Conservation (phyloP, 2,329 filamentous ascomycete species). For the Ophiostoma quercus region DNA sequence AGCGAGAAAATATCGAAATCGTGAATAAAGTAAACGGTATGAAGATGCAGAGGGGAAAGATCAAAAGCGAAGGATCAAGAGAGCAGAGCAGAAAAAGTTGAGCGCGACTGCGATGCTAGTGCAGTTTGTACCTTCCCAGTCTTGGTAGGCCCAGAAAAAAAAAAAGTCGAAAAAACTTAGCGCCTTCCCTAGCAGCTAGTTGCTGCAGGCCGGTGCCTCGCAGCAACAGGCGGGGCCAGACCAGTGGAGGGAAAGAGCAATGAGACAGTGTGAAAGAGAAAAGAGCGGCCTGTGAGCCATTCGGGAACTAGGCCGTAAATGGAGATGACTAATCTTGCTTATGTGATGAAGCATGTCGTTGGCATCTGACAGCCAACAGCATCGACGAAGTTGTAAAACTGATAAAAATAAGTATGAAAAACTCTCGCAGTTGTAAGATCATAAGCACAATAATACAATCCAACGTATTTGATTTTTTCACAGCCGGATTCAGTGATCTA, state of each 20-base stretch:
- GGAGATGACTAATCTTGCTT: not conserved
- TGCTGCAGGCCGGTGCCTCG: slow-evolving; percentile 13
- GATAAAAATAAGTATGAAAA: not conserved
- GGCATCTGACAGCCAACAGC: not conserved
- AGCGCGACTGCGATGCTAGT: slow-evolving; percentile 18
- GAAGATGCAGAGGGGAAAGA: not conserved
- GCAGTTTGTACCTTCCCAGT: slow-evolving; percentile 15
- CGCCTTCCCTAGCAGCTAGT: slow-evolving; percentile 14
- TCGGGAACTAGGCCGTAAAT: not conserved
- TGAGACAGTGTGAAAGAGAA: not conserved
- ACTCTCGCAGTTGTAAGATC: not conserved
- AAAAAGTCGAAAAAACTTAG: slow-evolving; percentile 22
- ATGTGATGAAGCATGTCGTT: not conserved
- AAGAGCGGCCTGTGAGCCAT: slow-evolving; percentile 4
- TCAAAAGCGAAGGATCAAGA: not conserved
- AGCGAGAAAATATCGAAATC: not conserved
- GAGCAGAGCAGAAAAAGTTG: slow-evolving; percentile 14
- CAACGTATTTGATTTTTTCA: too few species aligned
- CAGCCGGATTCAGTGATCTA: too few species aligned
- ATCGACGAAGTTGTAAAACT: not conserved
- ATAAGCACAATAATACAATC: too few species aligned
- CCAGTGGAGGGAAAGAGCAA: not conserved
- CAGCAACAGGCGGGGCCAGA: slow-evolving; percentile 19
- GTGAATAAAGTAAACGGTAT: not conserved
- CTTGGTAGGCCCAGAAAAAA: not conserved